These are phyloP conservation scores for Lenwebbia sp. DNA, from an alignment of 345 rosid genomes.

Conservation along the genomic window DNA sequence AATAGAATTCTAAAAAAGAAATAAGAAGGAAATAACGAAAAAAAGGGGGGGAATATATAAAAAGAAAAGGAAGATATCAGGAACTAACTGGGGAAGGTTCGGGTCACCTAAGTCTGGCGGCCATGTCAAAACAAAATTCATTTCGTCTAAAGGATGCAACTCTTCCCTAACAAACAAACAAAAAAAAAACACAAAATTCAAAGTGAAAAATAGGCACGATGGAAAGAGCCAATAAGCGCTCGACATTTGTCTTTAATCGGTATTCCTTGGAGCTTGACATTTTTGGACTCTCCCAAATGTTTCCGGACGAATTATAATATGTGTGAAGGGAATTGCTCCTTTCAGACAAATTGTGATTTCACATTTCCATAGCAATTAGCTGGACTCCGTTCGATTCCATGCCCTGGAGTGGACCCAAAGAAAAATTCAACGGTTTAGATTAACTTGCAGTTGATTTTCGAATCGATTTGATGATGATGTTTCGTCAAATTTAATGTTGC, in stretches of 20 bases:
- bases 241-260: not conserved
- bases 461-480: not conserved
- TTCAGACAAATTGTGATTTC: not conserved
- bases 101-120: not conserved
- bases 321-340: not conserved
- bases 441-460: not conserved
- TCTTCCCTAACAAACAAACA: too few relatives aligned
- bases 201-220: too few relatives aligned
- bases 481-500: not conserved
- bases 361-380: not conserved
- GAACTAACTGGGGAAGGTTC: not conserved
- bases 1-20: too few relatives aligned
- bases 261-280: not conserved
- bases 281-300: not conserved
- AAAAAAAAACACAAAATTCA: too few relatives aligned
- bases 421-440: not conserved
- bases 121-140: not conserved
- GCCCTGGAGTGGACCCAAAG: not conserved
- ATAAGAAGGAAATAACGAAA: not conserved
- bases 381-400: not conserved
- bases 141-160: not conserved
- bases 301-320: not conserved
- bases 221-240: not conserved
- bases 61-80: not conserved
- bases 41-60: not conserved